phyloP scores from a whole-genome alignment of 257 asterid species.

The Solanum neorickii region DNA sequence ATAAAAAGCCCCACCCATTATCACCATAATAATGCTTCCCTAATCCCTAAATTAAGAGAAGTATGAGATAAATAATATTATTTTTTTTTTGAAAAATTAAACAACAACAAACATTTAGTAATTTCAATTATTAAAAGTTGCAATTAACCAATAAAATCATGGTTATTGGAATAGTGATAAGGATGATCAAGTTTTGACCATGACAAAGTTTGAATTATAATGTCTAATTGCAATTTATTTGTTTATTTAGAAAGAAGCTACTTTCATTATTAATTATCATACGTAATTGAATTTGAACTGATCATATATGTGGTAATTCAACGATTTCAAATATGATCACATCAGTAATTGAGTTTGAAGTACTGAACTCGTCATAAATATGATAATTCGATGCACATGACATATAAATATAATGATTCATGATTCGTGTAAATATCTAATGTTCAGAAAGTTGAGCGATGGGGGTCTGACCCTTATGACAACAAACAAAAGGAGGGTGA shows the following conservation, averaged over 20 bases:
- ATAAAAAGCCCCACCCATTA: slow-evolving; percentile 20
- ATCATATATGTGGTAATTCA: too few species aligned
- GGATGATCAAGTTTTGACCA: background rate
- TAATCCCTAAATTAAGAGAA: background rate
- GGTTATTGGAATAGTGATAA: background rate
- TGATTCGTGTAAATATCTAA: too few species aligned
- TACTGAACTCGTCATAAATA: too few species aligned
- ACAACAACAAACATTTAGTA: background rate
- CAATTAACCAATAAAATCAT: background rate
- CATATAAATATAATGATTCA: too few species aligned
- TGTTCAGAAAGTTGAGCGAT: too few species aligned
- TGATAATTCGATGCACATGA: too few species aligned
- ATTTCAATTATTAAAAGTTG: slow-evolving; percentile 5
- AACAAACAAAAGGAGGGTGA: too few species aligned
- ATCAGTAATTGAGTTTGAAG: too few species aligned
- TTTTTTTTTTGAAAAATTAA: background rate
- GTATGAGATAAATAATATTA: background rate
- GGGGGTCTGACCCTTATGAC: too few species aligned
- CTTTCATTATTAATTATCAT: background rate
- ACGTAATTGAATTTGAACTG: too few species aligned
- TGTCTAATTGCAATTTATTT: background rate
- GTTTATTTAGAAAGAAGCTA: background rate
- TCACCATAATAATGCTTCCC: background rate
- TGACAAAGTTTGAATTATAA: background rate
- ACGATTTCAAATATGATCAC: rapidly evolving